Conservation (phyloP, 1,284 basidiomycete genomes). For the Filobasidium uniguttulatum region DNA sequence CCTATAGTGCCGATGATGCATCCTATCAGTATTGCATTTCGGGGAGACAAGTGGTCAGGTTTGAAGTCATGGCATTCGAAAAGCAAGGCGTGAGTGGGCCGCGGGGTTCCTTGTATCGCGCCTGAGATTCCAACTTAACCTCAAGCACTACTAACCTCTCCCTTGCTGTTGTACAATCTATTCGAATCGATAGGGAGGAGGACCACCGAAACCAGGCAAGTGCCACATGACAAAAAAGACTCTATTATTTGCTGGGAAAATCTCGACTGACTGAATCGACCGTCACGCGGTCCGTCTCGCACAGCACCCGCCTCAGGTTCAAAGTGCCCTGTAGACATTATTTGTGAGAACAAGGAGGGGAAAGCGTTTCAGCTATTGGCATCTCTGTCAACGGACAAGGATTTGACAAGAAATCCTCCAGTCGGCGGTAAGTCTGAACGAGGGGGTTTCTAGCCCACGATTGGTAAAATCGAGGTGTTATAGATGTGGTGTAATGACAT, state of each 20-base stretch:
- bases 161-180: not conserved
- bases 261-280: not conserved
- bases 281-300: not conserved
- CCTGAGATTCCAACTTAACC: too few species aligned
- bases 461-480: not conserved
- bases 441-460: not conserved
- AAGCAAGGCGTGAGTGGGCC: slow-evolving; percentile 6
- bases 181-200: not conserved
- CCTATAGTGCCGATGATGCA: slow-evolving; percentile 10
- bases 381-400: slow-evolving; percentile 9
- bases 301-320: slow-evolving; percentile 1
- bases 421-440: slow-evolving; percentile 11
- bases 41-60: slow-evolving; percentile 11
- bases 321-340: slow-evolving; percentile 11
- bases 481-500: not conserved
- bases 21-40: slow-evolving; percentile 14
- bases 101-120: too few species aligned
- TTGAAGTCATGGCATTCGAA: slow-evolving; percentile 13
- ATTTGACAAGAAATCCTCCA: slow-evolving; percentile 9
- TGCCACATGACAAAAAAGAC: not conserved
- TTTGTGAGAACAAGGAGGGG: slow-evolving; percentile 11
- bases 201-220: not conserved
- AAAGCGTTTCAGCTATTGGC: slow-evolving; percentile 11
- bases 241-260: not conserved
- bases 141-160: too few species aligned